Evolutionary conservation across 148 eudicot species (phyloP).

Genomic region (Limonium bicolor): DNA sequence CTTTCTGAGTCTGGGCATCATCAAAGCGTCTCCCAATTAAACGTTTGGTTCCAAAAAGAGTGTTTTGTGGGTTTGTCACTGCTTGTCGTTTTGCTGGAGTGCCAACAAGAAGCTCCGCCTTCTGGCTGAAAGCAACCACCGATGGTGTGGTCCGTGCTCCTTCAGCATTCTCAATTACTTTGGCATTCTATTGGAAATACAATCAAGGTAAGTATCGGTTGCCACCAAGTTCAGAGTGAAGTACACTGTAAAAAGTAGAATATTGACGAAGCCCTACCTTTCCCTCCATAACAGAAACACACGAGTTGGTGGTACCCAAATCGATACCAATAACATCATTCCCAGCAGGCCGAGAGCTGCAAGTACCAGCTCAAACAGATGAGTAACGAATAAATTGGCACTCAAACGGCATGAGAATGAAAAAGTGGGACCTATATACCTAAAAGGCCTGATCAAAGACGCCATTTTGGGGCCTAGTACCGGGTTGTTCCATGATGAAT

Average conservation of each 20-base stretch:
- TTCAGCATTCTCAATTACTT: slow-evolving; percentile 56
- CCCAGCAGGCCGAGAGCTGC: slow-evolving; percentile 20
- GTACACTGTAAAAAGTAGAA: neutral
- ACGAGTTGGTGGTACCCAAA: slow-evolving; percentile 4
- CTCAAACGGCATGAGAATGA: neutral
- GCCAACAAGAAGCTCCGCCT: slow-evolving; percentile 7
- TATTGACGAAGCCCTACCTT: slow-evolving; percentile 11
- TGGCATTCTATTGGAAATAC: slow-evolving; percentile 23
- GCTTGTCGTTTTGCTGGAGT: slow-evolving; percentile 59
- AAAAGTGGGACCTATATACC: neutral
- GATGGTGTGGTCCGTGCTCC: slow-evolving; percentile 64
- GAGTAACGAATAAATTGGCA: no score
- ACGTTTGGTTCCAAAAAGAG: slow-evolving; percentile 52
- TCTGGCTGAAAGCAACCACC: slow-evolving; percentile 29
- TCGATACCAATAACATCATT: slow-evolving; percentile 59
- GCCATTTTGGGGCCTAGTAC: neutral
- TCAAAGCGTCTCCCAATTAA: slow-evolving; percentile 53
- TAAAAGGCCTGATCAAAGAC: slow-evolving; percentile 2
- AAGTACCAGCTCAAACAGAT: no score
- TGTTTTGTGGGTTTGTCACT: slow-evolving; percentile 46
- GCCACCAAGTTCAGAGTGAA: no score
- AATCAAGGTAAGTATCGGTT: no score
- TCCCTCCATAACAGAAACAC: slow-evolving; percentile 24
- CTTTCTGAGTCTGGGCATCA: slow-evolving; percentile 50
- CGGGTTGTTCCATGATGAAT: neutral